Evolutionary conservation across 2,329 filamentous ascomycete species (phyloP), one percentile per base, ranked within the genome.

Genomic region (Calonectria henricotiae): DNA sequence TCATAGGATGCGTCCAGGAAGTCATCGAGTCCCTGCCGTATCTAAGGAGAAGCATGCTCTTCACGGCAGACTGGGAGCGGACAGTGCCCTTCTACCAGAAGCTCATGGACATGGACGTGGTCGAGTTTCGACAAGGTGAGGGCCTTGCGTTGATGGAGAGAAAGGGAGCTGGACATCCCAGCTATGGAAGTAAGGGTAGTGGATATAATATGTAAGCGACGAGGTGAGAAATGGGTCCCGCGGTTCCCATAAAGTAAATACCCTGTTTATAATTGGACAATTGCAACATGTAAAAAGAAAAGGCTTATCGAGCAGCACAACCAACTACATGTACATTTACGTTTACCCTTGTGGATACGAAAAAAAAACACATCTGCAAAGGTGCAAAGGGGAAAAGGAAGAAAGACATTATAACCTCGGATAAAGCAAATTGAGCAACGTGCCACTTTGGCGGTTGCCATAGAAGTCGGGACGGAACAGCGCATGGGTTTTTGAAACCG

Each of bases 1-100:
- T 93, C 70, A 84, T 92, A 68, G 75, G 82, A 1, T 91, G 89
- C 73, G 79, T 91, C 20, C 83, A 86, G 65, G 88, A 91, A 71
- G 77, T 86, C 0, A 69, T 88, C 9, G 81, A 83, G 2, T 80
- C 80, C 9, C 88, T 91, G 85, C 86, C 89, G 0, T 75, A 86
- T 69, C 79, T 94, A 71, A 82, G 91, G 62, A 81, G 87, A 20
- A 81, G 86, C 25, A 82, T 91, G 79, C 77, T 92, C 8, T 71
- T 89, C 15, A 85, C 86, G 1, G 79, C 62, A 3, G 73, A 79
- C 46, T 82, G 81, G 80, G 70, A 79, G 5, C 63, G 73, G 7
- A 79, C 76, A 0, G 81, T 82, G 2, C 81, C 81, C 0, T 82
- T 82, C 1, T 83, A 83, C 12, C 64, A 77, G 46, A 76, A 72